Conservation (phyloP, 768 basidiomycete genomes). For the Gymnopilus dilepis region DNA sequence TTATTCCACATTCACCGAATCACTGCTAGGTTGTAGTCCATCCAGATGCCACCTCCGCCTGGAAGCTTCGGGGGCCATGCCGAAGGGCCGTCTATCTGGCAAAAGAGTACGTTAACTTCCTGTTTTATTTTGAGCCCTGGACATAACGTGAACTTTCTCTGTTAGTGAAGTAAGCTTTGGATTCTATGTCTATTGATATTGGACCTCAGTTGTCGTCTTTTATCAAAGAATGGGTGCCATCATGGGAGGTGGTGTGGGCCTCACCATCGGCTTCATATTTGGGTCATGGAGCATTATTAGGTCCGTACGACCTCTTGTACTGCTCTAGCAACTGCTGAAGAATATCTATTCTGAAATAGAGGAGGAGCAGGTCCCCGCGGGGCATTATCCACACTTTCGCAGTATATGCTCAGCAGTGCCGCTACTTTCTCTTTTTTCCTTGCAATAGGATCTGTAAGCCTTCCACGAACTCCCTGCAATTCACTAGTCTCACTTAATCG, state of each 20-base stretch:
- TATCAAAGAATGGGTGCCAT: constrained; percentile 81
- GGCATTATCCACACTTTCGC: constrained; percentile 87
- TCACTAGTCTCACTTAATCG: constrained; percentile 12
- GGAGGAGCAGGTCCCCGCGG: constrained; percentile 93
- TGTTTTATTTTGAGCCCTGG: constrained; percentile 2
- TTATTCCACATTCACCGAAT: constrained; percentile 9
- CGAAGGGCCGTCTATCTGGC: constrained; percentile 73
- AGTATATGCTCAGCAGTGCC: constrained; percentile 98
- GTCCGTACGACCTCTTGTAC: constrained; percentile 46
- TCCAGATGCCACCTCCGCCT: constrained; percentile 31
- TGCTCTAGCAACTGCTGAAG: constrained; percentile 3
- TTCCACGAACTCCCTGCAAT: not conserved
- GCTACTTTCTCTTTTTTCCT: constrained; percentile 99
- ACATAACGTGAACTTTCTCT: constrained; percentile 18
- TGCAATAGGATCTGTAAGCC: constrained; percentile 84
- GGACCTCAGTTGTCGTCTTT: not conserved
- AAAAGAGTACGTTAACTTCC: constrained; percentile 62
- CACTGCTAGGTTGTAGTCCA: not conserved
- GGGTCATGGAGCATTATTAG: constrained; percentile 91
- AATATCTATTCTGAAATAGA: constrained; percentile 43
- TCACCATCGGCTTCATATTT: constrained; percentile 97
- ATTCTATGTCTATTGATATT: constrained; percentile 1
- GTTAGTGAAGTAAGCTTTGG: constrained; percentile 61
- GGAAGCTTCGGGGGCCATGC: constrained; percentile 46
- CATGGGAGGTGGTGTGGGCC: constrained; percentile 92